Percentiles rank a stretch among this genome's conserved stretches.
Conservation (phyloP, 768 basidiomycete genomes). For the Lanmaoa rubissima region DNA sequence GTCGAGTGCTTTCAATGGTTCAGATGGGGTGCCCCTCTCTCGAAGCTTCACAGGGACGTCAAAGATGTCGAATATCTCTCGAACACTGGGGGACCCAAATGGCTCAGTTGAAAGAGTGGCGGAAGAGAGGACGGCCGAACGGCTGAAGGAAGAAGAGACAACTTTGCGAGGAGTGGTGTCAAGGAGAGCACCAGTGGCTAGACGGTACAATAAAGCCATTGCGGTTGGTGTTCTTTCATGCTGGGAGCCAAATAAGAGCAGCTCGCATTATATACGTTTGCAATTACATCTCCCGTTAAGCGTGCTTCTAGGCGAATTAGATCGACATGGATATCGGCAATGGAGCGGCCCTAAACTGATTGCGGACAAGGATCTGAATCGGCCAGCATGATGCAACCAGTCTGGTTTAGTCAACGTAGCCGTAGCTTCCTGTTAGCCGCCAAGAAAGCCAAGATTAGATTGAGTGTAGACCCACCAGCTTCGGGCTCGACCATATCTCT, state of each 20-base stretch:
- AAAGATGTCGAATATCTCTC: conserved; percentile 50
- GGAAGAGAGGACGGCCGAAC: conserved; percentile 14
- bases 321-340: conserved; percentile 14
- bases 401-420: conserved; percentile 1
- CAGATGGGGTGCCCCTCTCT: conserved; percentile 32
- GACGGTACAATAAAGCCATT: conserved; percentile 20
- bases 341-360: conserved; percentile 21
- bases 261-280: conserved; percentile 19
- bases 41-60: conserved; percentile 45
- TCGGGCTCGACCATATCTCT: not conserved
- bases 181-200: conserved; percentile 5
- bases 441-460: conserved; percentile 11
- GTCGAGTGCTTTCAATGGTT: conserved; percentile 10
- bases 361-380: not conserved
- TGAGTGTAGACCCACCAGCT: not conserved
- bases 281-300: not conserved
- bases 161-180: conserved; percentile 7
- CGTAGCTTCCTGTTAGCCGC: not conserved
- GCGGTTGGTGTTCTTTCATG: not conserved
- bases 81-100: conserved; percentile 15
- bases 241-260: not conserved
- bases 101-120: not conserved
- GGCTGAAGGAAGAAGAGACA: conserved; percentile 12
- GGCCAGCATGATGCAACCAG: not conserved
- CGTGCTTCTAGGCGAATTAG: not conserved